phyloP scores from a whole-genome alignment of 1,139 yeast genomes.

The Pneumocystis sp. region DNA sequence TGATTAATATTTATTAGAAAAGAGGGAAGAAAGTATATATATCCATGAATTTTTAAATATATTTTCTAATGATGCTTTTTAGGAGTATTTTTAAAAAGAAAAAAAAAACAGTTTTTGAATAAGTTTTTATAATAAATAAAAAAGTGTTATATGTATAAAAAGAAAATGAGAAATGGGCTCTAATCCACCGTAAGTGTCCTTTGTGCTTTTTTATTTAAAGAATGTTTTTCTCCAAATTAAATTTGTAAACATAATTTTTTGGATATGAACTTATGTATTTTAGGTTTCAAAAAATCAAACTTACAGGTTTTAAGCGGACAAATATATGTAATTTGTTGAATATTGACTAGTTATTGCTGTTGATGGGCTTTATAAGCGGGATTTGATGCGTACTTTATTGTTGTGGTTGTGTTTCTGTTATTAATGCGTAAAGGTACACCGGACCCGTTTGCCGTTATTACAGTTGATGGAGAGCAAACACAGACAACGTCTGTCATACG shows the following conservation, averaged over 20 bases:
- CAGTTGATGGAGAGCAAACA: constrained; percentile 93
- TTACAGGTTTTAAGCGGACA: constrained; percentile 10
- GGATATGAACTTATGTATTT: neutral
- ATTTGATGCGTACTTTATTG: constrained; percentile 59
- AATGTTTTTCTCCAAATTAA: neutral
- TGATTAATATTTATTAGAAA: neutral
- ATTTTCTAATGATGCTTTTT: neutral
- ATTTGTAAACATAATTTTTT: neutral
- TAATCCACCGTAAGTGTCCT: neutral
- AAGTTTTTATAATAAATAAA: neutral
- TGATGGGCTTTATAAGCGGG: constrained; percentile 87
- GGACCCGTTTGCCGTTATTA: constrained; percentile 93
- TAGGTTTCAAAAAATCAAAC: constrained; percentile 13
- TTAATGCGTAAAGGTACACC: constrained; percentile 31
- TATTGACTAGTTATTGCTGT: constrained; percentile 63
- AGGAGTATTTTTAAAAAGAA: neutral
- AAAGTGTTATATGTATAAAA: constrained; percentile 1
- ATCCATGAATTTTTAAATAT: too few relatives aligned
- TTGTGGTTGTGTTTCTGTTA: neutral
- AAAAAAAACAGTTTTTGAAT: neutral
- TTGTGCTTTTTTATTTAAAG: neutral
- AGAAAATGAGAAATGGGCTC: neutral
- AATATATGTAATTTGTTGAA: neutral
- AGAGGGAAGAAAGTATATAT: too few relatives aligned
- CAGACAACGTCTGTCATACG: constrained; percentile 87